Conservation (phyloP, 768 basidiomycete species). For the Pulveroboletus sp. region DNA sequence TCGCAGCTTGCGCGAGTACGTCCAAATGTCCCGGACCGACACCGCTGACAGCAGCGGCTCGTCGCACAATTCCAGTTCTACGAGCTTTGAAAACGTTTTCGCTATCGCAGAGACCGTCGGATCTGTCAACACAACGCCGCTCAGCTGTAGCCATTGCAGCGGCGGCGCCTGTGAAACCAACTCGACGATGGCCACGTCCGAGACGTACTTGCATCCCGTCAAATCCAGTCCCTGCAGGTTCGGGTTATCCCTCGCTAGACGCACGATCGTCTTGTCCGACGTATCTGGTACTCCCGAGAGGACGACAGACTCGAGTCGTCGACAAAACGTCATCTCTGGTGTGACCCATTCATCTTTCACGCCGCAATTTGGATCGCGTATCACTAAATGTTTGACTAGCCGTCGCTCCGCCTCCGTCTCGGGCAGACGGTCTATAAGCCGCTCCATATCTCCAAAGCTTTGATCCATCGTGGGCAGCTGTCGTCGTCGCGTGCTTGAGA, state of each 20-base stretch:
- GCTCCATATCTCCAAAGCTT: constrained; percentile 51
- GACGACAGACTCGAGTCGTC: constrained; percentile 64
- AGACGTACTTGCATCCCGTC: constrained; percentile 69
- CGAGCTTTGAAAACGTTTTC: constrained; percentile 68
- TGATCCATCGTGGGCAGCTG: constrained; percentile 19
- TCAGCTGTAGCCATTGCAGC: constrained; percentile 73
- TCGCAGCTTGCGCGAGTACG: constrained; percentile 74
- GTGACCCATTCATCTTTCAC: constrained; percentile 63
- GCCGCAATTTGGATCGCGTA: constrained; percentile 39
- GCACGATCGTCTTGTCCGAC: constrained; percentile 65
- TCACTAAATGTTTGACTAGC: constrained; percentile 56
- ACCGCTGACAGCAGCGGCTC: constrained; percentile 65
- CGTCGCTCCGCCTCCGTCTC: constrained; percentile 54
- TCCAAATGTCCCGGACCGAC: constrained; percentile 79
- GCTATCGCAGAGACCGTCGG: constrained; percentile 65
- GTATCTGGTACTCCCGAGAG: constrained; percentile 67
- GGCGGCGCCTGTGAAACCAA: constrained; percentile 66
- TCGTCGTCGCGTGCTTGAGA: neutral
- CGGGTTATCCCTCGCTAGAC: constrained; percentile 59
- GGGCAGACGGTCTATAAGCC: constrained; percentile 58
- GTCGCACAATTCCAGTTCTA: constrained; percentile 77
- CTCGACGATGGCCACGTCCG: constrained; percentile 74
- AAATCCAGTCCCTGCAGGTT: constrained; percentile 76
- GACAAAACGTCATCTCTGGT: constrained; percentile 52
- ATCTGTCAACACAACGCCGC: constrained; percentile 62